A percentile compares a stretch with the other conserved stretches of the same genome.
Evolutionary conservation across 331 rosid genomes (phyloP).

Genomic region (Stylosanthes scabra): DNA sequence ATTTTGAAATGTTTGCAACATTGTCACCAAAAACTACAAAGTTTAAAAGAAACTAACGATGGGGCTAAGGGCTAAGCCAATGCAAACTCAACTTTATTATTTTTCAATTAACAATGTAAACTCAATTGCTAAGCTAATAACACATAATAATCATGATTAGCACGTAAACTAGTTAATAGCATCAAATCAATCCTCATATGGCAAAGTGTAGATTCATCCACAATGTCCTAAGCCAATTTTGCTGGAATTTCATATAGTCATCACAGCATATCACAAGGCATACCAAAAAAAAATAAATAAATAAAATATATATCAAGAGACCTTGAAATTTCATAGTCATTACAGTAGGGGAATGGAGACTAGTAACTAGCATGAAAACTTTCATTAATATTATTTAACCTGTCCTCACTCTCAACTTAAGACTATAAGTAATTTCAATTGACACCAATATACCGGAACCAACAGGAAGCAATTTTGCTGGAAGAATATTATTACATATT

Average conservation of each 20-base stretch:
- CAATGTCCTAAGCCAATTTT: no score
- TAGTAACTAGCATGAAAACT: neutral
- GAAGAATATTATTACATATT: conserved; percentile 1
- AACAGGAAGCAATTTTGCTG: conserved; percentile 1
- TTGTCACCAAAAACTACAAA: neutral
- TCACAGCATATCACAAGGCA: no score
- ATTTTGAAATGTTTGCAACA: conserved; percentile 30
- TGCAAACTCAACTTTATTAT: neutral
- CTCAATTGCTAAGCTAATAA: neutral
- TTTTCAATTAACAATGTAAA: neutral
- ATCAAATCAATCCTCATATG: no score
- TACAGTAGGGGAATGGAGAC: neutral
- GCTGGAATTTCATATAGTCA: no score
- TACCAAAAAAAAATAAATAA: no score
- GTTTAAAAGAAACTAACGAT: neutral
- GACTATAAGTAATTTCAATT: neutral
- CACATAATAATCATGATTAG: neutral
- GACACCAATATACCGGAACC: neutral
- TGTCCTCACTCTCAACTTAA: neutral
- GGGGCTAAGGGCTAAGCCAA: conserved; percentile 6
- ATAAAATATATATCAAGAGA: no score
- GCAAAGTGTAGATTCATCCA: no score
- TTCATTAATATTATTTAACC: neutral
- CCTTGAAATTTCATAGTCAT: no score
- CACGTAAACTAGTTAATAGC: no score